phyloP scores from a whole-genome alignment of 2,329 filamentous ascomycete species.

The Fusarium piperis region DNA sequence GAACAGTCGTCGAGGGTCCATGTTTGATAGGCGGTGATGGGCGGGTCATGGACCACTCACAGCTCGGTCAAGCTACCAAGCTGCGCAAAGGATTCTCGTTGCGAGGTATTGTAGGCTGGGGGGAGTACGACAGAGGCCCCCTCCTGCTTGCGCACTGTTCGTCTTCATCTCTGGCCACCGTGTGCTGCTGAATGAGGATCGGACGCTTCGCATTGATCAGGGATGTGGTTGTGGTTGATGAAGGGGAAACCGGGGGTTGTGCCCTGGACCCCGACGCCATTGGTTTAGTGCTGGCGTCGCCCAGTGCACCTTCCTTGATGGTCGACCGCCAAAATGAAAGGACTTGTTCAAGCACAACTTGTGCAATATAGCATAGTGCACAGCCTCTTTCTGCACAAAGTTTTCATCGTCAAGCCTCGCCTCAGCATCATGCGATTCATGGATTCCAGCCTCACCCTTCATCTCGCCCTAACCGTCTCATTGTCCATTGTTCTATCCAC shows the following conservation, averaged over 20 bases:
- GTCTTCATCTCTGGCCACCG: slow-evolving; percentile 7
- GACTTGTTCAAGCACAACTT: slow-evolving; percentile 23
- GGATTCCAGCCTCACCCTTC: neutral
- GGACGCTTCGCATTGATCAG: slow-evolving; percentile 39
- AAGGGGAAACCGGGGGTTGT: slow-evolving; percentile 19
- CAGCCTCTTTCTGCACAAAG: slow-evolving; percentile 4
- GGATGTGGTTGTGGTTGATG: slow-evolving; percentile 28
- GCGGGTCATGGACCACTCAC: slow-evolving; percentile 1
- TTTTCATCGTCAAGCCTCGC: neutral
- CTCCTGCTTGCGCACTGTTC: slow-evolving; percentile 10
- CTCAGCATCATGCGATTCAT: neutral
- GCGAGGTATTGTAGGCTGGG: neutral
- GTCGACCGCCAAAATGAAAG: slow-evolving; percentile 16
- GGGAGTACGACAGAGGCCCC: neutral
- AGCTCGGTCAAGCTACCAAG: slow-evolving; percentile 6
- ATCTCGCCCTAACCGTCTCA: neutral
- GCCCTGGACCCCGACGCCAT: slow-evolving; percentile 8
- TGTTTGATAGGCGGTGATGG: slow-evolving; percentile 10
- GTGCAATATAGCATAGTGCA: slow-evolving; percentile 16
- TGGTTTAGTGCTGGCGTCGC: slow-evolving; percentile 7
- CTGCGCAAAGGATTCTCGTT: neutral
- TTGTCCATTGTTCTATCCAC: neutral
- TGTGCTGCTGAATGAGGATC: slow-evolving; percentile 31
- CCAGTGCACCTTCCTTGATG: slow-evolving; percentile 20
- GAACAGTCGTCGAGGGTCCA: slow-evolving; percentile 21